phyloP scores from a whole-genome alignment of 345 rosid species.

The Kernera saxatilis region DNA sequence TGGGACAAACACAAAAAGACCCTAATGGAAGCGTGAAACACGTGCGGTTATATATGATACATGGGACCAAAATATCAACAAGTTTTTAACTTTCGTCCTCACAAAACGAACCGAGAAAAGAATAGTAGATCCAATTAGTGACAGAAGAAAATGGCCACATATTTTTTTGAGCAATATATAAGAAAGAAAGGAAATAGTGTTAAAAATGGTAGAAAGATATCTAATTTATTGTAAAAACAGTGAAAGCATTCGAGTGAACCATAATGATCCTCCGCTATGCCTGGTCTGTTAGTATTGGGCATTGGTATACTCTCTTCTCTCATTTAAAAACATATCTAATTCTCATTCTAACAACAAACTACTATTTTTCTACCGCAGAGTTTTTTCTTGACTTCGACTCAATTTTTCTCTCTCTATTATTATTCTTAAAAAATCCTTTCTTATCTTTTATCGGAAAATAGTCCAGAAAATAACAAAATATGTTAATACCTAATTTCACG shows the following conservation, averaged over 20 bases:
- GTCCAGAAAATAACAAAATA: no score
- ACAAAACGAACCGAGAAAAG: not conserved
- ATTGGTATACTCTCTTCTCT: no score
- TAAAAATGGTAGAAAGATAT: not conserved
- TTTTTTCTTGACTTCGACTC: no score
- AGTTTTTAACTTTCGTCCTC: not conserved
- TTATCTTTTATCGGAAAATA: no score
- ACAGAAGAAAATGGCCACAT: not conserved
- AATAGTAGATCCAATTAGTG: not conserved
- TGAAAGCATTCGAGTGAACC: not conserved
- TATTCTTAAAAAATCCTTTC: no score
- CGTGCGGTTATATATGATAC: not conserved
- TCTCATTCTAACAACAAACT: no score
- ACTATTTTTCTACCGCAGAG: no score
- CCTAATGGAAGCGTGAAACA: not conserved
- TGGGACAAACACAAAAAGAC: not conserved
- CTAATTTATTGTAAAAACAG: not conserved
- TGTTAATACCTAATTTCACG: no score
- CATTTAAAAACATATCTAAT: no score
- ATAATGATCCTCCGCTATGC: no score
- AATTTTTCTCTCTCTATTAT: no score
- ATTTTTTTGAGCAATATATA: not conserved
- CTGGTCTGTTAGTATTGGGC: no score
- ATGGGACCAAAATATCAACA: not conserved
- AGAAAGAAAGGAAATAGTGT: not conserved